Conservation (phyloP, 805 yeast genomes). For the Huiozyma sinensis region DNA sequence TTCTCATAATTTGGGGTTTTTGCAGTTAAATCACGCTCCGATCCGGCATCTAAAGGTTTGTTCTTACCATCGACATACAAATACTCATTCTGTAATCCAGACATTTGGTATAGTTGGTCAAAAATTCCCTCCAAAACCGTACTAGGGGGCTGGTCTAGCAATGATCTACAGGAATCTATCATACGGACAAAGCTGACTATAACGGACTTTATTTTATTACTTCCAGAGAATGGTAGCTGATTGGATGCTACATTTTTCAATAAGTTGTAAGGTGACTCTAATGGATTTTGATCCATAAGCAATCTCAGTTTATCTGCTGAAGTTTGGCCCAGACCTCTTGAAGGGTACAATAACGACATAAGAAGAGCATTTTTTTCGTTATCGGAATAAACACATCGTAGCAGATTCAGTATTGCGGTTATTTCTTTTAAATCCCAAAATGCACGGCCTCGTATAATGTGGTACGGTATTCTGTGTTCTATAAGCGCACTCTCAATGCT, state of each 20-base stretch:
- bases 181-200: slow-evolving; percentile 15
- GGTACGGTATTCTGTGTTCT: slow-evolving; percentile 48
- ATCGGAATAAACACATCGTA: slow-evolving; percentile 50
- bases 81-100: slow-evolving; percentile 23
- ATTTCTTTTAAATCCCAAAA: slow-evolving; percentile 77
- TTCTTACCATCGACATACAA: slow-evolving; percentile 19
- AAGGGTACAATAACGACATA: slow-evolving; percentile 49
- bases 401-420: slow-evolving; percentile 46
- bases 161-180: slow-evolving; percentile 15
- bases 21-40: slow-evolving; percentile 8
- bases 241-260: slow-evolving; percentile 8
- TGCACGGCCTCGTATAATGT: slow-evolving; percentile 59
- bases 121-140: slow-evolving; percentile 15
- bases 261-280: slow-evolving; percentile 8
- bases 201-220: slow-evolving; percentile 14
- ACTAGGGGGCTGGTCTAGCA: slow-evolving; percentile 4
- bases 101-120: slow-evolving; percentile 21
- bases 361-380: slow-evolving; percentile 50
- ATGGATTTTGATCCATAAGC: slow-evolving; percentile 7
- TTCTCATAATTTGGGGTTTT: slow-evolving; percentile 13
- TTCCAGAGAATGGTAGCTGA: slow-evolving; percentile 8
- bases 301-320: slow-evolving; percentile 29
- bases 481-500: slow-evolving; percentile 55
- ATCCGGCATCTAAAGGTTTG: slow-evolving; percentile 5
- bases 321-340: slow-evolving; percentile 57